Evolutionary conservation across 371 early-diverging fungal species (phyloP).

Genomic region (Actinomucor elegans): DNA sequence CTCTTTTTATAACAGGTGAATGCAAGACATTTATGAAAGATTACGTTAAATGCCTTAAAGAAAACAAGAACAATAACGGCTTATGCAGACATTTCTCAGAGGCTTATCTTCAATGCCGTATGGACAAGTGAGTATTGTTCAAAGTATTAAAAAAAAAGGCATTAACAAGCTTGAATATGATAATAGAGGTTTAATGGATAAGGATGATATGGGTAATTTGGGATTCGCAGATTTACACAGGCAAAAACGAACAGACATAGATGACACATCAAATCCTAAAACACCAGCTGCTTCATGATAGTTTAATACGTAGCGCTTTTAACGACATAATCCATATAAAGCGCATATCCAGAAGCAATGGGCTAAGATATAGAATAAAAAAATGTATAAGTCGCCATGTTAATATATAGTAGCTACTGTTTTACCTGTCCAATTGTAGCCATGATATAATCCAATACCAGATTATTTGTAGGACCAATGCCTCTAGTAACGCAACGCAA

Average conservation of each 20-base stretch:
- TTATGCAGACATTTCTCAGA: conserved; percentile 71
- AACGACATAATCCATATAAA: conserved; percentile 47
- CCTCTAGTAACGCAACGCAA: conserved; percentile 51
- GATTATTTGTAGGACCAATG: conserved; percentile 45
- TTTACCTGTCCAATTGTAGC: conserved; percentile 44
- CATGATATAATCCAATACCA: conserved; percentile 37
- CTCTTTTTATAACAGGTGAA: conserved; percentile 60
- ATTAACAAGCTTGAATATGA: not conserved
- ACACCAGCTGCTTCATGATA: too few species aligned
- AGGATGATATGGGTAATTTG: conserved; percentile 67
- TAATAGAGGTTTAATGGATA: conserved; percentile 67
- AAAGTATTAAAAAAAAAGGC: too few species aligned
- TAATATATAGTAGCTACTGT: not conserved
- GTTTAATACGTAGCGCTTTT: conserved; percentile 20
- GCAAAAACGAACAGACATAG: not conserved
- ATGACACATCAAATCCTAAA: too few species aligned
- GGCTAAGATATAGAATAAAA: too few species aligned
- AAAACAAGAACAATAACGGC: conserved; percentile 65
- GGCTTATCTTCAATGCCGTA: conserved; percentile 78
- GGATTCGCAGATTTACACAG: conserved; percentile 58
- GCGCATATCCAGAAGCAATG: conserved; percentile 42
- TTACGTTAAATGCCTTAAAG: conserved; percentile 74
- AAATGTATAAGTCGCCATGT: not conserved
- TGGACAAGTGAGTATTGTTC: conserved; percentile 71
- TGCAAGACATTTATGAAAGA: conserved; percentile 70